Conservation (phyloP, 2,329 filamentous ascomycete species). For the Apiospora saccharicola region DNA sequence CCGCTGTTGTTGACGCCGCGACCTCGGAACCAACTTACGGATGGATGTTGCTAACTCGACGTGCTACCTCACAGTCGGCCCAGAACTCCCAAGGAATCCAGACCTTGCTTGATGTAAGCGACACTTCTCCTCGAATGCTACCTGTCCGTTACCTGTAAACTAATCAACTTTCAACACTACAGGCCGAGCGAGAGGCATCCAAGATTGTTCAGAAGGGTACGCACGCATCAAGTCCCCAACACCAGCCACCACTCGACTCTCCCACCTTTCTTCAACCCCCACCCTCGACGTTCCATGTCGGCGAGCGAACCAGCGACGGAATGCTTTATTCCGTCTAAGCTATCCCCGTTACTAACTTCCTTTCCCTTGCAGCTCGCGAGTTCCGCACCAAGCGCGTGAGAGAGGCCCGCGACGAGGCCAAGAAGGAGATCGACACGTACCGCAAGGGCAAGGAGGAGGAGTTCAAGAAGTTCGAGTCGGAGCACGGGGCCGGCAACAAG, state of each 20-base stretch:
- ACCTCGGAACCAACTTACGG: not conserved
- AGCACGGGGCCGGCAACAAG: conserved; percentile 90
- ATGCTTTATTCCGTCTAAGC: not conserved
- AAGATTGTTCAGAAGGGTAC: conserved; percentile 98
- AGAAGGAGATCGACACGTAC: conserved; percentile 97
- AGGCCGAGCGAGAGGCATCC: conserved; percentile 98
- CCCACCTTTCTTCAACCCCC: not conserved
- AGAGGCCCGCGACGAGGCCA: conserved; percentile 94
- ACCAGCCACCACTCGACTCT: not conserved
- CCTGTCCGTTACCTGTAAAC: conserved; percentile 33
- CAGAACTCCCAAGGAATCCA: conserved; percentile 99
- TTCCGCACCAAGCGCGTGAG: conserved; percentile 95
- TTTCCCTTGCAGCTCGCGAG: conserved; percentile 39
- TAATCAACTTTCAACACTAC: conserved; percentile 42
- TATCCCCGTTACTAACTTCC: conserved; percentile 18
- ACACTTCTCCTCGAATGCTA: conserved; percentile 27
- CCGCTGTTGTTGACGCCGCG: not conserved
- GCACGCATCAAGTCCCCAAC: conserved; percentile 31
- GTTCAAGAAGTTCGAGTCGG: conserved; percentile 91
- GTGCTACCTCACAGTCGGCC: conserved; percentile 73
- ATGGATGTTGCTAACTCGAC: conserved; percentile 25
- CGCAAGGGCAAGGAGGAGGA: conserved; percentile 88
- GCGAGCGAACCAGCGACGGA: not conserved
- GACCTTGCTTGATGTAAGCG: conserved; percentile 93
- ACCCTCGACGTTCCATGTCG: conserved; percentile 32